These are phyloP conservation scores for Diaporthe longicolla DNA, from an alignment of 2,329 filamentous ascomycete genomes.

Conservation along the genomic window DNA sequence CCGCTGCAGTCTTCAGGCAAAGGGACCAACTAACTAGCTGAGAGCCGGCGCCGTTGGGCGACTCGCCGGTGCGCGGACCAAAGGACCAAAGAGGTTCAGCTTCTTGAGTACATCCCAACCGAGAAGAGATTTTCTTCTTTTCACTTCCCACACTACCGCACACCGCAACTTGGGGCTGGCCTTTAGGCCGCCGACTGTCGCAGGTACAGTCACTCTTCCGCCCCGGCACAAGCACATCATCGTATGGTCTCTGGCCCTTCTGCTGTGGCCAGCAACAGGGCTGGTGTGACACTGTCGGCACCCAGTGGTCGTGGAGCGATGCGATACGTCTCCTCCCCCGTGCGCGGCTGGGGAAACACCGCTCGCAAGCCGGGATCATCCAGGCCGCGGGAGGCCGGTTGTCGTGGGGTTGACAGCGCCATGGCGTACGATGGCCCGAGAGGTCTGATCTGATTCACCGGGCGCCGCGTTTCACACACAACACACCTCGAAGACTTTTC, in stretches of 20 bases:
- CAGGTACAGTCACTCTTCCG: background rate
- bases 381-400: conserved; percentile 31
- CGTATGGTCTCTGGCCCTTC: conserved; percentile 1
- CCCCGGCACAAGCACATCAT: background rate
- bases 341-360: conserved; percentile 22
- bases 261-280: conserved; percentile 11
- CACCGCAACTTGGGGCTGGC: conserved; percentile 29
- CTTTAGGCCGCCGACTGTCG: conserved; percentile 9
- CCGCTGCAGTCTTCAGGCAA: conserved; percentile 3
- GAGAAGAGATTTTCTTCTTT: background rate
- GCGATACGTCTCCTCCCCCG: conserved; percentile 11
- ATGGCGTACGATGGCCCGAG: conserved; percentile 30
- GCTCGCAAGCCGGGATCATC: conserved; percentile 23
- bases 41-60: conserved; percentile 19
- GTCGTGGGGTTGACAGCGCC: conserved; percentile 34
- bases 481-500: conserved; percentile 1
- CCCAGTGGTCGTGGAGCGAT: conserved; percentile 17
- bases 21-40: conserved; percentile 13
- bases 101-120: background rate
- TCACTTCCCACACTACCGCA: background rate
- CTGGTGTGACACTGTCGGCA: conserved; percentile 27
- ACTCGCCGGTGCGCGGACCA: conserved; percentile 6
- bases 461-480: conserved; percentile 24
- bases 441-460: conserved; percentile 33
- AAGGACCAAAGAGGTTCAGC: background rate